Evolutionary conservation across 805 yeast genomes (phyloP), one percentile per base, ranked within the genome.

Genomic region (Barnettozyma vustinii): DNA sequence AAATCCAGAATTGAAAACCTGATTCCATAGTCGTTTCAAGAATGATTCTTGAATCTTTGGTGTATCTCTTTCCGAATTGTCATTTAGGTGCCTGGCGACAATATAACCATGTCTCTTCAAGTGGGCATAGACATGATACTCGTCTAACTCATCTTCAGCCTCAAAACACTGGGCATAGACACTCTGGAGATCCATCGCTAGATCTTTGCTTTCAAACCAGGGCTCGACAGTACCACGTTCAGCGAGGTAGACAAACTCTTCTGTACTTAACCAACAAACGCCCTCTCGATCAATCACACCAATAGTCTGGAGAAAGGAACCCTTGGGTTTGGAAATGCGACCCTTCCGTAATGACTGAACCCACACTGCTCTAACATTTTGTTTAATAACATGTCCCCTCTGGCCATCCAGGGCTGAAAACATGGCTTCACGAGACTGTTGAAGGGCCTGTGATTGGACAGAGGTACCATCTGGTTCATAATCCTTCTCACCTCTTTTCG

Each of bases 401-500:
- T 71, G 69, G 2, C 70, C 69, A 1, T 57, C 60, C 26, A 90
- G 67, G 0, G 95, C 91, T 3, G 70, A 68, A 59, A 78, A 88
- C 96, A 91, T 90, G 26, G 84, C 81, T 27, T 75, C 66, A 46
- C 87, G 70, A 10, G 92, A 80, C 23, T 70, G 71, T 10, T 69
- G 66, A 5, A 91, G 70, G 16, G 69, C 63, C 4, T 61, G 51
- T 5, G 58, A 62, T 61, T 87, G 94, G 6, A 70, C 60, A 6
- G 59, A 56, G 0, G 90, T 82, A 0, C 87, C 89, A 61, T 84
- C 92, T 0, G 95, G 96, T 51, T 82, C 96, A 55, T 81, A 86
- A 55, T 87, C 96, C 62, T 91, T 91, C 49, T 81, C 90, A 2
- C 96, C 96, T 52, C 92, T 69, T 55, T 81, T 84, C 2, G 91